phyloP scores from a whole-genome alignment of 2,329 filamentous ascomycete species.

The Penicillium frequentans region DNA sequence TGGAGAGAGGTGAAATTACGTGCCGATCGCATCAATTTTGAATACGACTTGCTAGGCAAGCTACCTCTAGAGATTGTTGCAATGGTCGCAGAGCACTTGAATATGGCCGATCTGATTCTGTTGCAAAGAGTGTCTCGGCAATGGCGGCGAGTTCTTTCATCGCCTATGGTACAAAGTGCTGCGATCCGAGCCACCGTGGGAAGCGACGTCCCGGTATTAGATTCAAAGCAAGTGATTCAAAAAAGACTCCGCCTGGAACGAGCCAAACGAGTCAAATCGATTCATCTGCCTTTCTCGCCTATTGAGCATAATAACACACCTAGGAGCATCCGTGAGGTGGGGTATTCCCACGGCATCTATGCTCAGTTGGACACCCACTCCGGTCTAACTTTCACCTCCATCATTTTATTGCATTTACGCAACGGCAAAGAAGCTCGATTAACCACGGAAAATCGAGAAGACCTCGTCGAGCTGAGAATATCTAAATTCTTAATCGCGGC shows the following conservation, averaged over 20 bases:
- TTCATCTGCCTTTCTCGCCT: neutral
- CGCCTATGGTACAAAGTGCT: slow-evolving; percentile 16
- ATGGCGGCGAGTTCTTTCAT: slow-evolving; percentile 34
- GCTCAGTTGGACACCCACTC: slow-evolving; percentile 8
- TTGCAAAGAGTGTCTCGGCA: slow-evolving; percentile 34
- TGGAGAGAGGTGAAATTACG: slow-evolving; percentile 31
- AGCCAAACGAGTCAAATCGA: slow-evolving; percentile 20
- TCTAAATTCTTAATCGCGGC: slow-evolving; percentile 6
- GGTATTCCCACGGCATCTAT: slow-evolving; percentile 7
- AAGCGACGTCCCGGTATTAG: neutral
- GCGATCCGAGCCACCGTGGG: slow-evolving; percentile 18
- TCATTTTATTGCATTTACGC: slow-evolving; percentile 6
- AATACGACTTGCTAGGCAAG: slow-evolving; percentile 34
- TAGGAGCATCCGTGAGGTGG: neutral
- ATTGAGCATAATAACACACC: neutral
- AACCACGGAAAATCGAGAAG: slow-evolving; percentile 14
- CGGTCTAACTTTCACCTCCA: neutral
- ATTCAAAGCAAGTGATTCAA: slow-evolving; percentile 20
- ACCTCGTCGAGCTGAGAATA: slow-evolving; percentile 2
- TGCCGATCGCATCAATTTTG: slow-evolving; percentile 22
- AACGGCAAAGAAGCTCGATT: neutral
- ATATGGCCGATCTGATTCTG: slow-evolving; percentile 28
- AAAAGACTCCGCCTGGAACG: slow-evolving; percentile 24
- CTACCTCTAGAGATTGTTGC: slow-evolving; percentile 35
- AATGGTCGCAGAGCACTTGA: slow-evolving; percentile 27